These are phyloP conservation scores for Echria macrotheca DNA, from an alignment of 495 filamentous ascomycete genomes.

Conservation along the genomic window DNA sequence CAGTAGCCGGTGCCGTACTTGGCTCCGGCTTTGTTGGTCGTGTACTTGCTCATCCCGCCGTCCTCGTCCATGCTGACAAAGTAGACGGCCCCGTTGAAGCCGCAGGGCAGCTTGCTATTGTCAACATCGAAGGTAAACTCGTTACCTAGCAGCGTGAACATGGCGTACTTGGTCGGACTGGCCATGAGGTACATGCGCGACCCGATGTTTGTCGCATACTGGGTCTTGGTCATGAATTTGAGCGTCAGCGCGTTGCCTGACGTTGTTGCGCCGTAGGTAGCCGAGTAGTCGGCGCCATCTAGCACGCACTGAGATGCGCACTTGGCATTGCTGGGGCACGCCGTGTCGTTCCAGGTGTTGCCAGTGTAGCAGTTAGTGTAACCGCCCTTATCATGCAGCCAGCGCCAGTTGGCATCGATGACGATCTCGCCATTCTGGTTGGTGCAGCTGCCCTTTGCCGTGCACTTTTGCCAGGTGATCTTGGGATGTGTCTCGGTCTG, in stretches of 20 bases:
- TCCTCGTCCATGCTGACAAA: constrained; percentile 51
- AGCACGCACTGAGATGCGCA: constrained; percentile 39
- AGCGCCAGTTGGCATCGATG: constrained; percentile 32
- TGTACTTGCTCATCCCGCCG: constrained; percentile 41
- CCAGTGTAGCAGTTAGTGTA: constrained; percentile 36
- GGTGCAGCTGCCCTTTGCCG: constrained; percentile 27
- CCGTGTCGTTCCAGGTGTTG: constrained; percentile 30
- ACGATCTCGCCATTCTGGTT: not conserved
- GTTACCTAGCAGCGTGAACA: constrained; percentile 46
- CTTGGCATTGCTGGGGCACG: constrained; percentile 29
- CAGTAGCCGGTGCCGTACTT: constrained; percentile 56
- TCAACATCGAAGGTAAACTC: constrained; percentile 56
- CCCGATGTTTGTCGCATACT: constrained; percentile 38
- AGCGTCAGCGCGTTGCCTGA: constrained; percentile 31
- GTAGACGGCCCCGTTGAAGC: constrained; percentile 50
- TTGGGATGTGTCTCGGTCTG: constrained; percentile 52
- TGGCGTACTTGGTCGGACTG: constrained; percentile 42
- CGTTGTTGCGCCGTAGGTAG: constrained; percentile 35
- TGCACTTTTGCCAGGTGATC: constrained; percentile 52
- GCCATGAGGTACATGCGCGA: constrained; percentile 50
- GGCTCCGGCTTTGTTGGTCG: constrained; percentile 48
- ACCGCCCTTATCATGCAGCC: constrained; percentile 33
- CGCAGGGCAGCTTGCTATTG: constrained; percentile 41
- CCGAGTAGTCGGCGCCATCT: constrained; percentile 40
- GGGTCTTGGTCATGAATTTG: constrained; percentile 45